Percentiles rank a stretch among this genome's conserved stretches.
Conservation (phyloP, 768 basidiomycete genomes). For the Tylopilus subfusipes region DNA sequence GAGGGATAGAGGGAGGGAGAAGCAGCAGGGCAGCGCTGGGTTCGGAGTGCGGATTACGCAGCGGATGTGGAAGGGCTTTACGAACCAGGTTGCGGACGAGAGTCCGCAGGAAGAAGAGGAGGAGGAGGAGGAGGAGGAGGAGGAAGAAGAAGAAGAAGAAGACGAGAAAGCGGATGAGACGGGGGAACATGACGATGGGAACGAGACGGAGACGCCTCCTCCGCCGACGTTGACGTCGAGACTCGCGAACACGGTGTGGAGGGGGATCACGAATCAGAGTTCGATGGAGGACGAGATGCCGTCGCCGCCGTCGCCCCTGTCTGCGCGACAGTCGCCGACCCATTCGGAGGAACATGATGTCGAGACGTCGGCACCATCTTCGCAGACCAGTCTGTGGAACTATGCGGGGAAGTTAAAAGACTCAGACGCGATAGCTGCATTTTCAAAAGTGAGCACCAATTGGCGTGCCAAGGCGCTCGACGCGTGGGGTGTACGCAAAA, state of each 20-base stretch:
- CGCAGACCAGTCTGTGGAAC: conserved; percentile 50
- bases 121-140: conserved; percentile 36
- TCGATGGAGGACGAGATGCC: conserved; percentile 62
- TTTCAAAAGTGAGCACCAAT: conserved; percentile 73
- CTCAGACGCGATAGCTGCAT: conserved; percentile 64
- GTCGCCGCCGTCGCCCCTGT: conserved; percentile 38
- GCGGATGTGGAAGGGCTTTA: conserved; percentile 67
- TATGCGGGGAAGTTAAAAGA: conserved; percentile 75
- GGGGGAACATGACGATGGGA: conserved; percentile 38
- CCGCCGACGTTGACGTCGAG: conserved; percentile 45
- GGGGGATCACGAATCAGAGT: conserved; percentile 71
- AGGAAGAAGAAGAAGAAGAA: conserved; percentile 30
- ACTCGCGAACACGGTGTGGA: conserved; percentile 66
- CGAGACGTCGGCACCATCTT: conserved; percentile 19
- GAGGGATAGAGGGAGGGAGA: conserved; percentile 22
- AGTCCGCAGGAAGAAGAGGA: conserved; percentile 28
- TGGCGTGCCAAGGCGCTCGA: conserved; percentile 61
- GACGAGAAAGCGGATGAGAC: conserved; percentile 15
- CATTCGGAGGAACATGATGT: conserved; percentile 15
- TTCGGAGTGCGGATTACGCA: conserved; percentile 56
- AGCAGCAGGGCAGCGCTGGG: conserved; percentile 36
- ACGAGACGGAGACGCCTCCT: conserved; percentile 43
- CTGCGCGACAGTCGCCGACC: conserved; percentile 27
- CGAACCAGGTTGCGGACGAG: conserved; percentile 44
- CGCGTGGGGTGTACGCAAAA: conserved; percentile 28